Conservation (phyloP, 2,329 filamentous ascomycete species). For the Neocucurbitaria cava region DNA sequence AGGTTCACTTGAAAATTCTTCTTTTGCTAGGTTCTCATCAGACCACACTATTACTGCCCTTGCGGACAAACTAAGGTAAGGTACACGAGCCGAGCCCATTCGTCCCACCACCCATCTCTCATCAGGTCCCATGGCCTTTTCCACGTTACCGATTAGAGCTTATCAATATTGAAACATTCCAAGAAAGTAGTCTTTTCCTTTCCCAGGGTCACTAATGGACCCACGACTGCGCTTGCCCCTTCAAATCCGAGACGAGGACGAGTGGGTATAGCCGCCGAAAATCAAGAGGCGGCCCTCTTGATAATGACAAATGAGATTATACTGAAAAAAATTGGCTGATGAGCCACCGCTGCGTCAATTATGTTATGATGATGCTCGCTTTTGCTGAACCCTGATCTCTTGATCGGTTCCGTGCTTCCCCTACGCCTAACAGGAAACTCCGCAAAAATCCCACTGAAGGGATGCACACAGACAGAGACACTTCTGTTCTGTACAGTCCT, state of each 20-base stretch:
- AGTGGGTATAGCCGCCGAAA: slow-evolving; percentile 43
- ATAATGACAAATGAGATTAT: slow-evolving; percentile 24
- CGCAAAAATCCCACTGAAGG: slow-evolving; percentile 32
- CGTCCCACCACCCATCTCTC: slow-evolving; percentile 23
- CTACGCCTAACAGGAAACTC: slow-evolving; percentile 16
- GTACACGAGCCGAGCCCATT: slow-evolving; percentile 14
- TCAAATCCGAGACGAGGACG: slow-evolving; percentile 29
- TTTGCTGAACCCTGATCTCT: slow-evolving; percentile 15
- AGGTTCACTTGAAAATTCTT: neutral
- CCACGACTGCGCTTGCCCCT: slow-evolving; percentile 41
- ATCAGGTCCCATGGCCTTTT: slow-evolving; percentile 19
- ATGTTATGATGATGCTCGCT: slow-evolving; percentile 30
- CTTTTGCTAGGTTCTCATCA: slow-evolving; percentile 5
- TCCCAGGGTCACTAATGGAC: slow-evolving; percentile 20
- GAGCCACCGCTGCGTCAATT: slow-evolving; percentile 39
- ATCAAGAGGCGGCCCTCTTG: slow-evolving; percentile 37
- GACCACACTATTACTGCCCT: neutral
- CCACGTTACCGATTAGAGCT: slow-evolving; percentile 22
- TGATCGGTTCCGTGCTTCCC: slow-evolving; percentile 10
- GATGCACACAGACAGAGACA: slow-evolving; percentile 17
- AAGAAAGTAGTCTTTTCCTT: slow-evolving; percentile 10
- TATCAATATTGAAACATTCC: slow-evolving; percentile 31
- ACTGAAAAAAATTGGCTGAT: slow-evolving; percentile 38
- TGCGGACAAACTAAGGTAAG: slow-evolving; percentile 8
- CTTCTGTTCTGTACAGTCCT: slow-evolving; percentile 17